phyloP scores from a whole-genome alignment of 1,139 yeast genomes.

The Yamadazyma songkhlaensis region DNA sequence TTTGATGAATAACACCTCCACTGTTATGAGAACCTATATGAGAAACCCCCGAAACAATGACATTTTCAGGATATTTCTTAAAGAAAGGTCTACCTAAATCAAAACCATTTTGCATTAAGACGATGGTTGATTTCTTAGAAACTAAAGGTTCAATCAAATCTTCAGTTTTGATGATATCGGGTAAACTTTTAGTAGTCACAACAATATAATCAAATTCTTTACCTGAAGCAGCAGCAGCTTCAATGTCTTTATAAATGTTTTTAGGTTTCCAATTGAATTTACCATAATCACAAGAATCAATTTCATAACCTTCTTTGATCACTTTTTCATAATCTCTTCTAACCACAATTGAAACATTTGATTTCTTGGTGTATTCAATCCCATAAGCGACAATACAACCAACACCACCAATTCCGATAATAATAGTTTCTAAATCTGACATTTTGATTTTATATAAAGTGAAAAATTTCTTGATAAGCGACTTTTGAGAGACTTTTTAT shows the following conservation, averaged over 20 bases:
- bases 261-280: constrained; percentile 53
- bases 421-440: constrained; percentile 19
- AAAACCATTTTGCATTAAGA: constrained; percentile 70
- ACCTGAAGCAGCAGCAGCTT: constrained; percentile 36
- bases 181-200: constrained; percentile 68
- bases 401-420: constrained; percentile 53
- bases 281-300: constrained; percentile 65
- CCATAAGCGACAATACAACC: constrained; percentile 68
- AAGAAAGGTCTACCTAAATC: constrained; percentile 66
- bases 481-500: background rate
- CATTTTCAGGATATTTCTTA: constrained; percentile 52
- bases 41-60: constrained; percentile 67
- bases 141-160: constrained; percentile 52
- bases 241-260: constrained; percentile 37
- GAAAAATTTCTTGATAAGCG: background rate
- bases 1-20: constrained; percentile 48
- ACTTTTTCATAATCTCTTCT: constrained; percentile 66
- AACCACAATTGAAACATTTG: constrained; percentile 58
- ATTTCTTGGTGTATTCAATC: constrained; percentile 39
- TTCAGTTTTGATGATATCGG: constrained; percentile 58
- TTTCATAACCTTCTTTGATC: constrained; percentile 49
- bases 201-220: constrained; percentile 60
- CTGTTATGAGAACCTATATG: constrained; percentile 64
- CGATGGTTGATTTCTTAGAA: constrained; percentile 44
- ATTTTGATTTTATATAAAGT: background rate